These are phyloP conservation scores for Cercospora zeina DNA, from an alignment of 2,329 filamentous ascomycete genomes.

Conservation along the genomic window DNA sequence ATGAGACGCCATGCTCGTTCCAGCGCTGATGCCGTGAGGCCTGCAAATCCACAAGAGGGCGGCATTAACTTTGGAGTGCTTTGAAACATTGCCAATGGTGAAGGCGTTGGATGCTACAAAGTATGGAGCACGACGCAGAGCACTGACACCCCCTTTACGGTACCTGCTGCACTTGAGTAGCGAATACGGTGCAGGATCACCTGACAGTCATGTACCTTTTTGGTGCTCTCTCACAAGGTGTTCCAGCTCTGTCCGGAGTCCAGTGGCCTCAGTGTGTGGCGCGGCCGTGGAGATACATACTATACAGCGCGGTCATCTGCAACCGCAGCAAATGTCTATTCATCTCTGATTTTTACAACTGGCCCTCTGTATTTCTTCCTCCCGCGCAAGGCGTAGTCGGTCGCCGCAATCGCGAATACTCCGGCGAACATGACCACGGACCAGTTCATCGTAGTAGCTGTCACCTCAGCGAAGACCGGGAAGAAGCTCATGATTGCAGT, in stretches of 20 bases:
- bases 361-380: slow-evolving; percentile 23
- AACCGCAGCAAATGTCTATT: neutral
- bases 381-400: slow-evolving; percentile 21
- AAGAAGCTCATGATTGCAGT: slow-evolving; percentile 28
- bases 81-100: neutral
- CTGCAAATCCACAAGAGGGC: neutral
- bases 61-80: slow-evolving; percentile 7
- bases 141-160: neutral
- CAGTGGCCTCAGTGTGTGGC: neutral
- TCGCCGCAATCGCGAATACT: slow-evolving; percentile 19
- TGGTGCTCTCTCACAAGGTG: neutral
- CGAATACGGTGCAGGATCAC: neutral
- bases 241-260: neutral
- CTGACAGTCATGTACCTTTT: neutral
- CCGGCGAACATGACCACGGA: slow-evolving; percentile 26
- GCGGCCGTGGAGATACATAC: neutral
- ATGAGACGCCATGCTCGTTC: slow-evolving; percentile 10
- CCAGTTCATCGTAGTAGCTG: slow-evolving; percentile 28
- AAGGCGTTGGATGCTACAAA: no score
- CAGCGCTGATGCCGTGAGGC: neutral
- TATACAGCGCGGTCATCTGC: neutral
- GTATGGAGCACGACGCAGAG: neutral
- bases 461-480: slow-evolving; percentile 22
- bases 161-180: neutral
- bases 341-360: slow-evolving; percentile 20